Conservation (phyloP, 2,329 filamentous ascomycete species). For the Ophiostoma quercus region DNA sequence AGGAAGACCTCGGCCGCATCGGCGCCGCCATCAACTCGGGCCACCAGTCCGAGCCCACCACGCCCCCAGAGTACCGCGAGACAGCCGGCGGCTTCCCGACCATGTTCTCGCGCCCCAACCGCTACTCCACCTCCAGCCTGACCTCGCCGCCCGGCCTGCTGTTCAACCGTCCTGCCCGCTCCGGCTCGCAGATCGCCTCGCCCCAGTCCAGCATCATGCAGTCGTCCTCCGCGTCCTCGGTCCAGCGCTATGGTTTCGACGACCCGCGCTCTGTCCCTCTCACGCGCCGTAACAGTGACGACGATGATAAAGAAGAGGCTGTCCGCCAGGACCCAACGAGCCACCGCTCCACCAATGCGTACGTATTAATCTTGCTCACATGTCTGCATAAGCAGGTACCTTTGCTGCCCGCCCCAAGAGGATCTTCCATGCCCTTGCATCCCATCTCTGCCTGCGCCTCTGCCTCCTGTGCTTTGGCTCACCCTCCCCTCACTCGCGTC, state of each 20-base stretch:
- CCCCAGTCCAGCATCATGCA: conserved; percentile 62
- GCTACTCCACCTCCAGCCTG: conserved; percentile 84
- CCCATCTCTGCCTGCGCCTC: background rate
- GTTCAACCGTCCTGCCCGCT: conserved; percentile 67
- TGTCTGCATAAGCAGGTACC: background rate
- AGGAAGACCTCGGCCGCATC: conserved; percentile 63
- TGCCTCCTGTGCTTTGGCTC: background rate
- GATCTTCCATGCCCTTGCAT: background rate
- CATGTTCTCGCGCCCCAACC: conserved; percentile 75
- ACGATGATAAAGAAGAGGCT: conserved; percentile 77
- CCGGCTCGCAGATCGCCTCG: conserved; percentile 74
- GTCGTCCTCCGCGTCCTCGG: conserved; percentile 14
- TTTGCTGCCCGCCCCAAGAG: background rate
- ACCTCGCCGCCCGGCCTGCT: conserved; percentile 68
- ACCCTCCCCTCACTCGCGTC: background rate
- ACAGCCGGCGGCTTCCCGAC: conserved; percentile 64
- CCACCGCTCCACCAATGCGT: conserved; percentile 71
- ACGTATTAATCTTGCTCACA: conserved; percentile 44
- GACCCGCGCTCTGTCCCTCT: conserved; percentile 77
- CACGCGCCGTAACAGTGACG: conserved; percentile 85
- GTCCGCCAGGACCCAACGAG: conserved; percentile 64
- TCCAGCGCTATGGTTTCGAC: conserved; percentile 50
- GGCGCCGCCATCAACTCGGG: conserved; percentile 49
- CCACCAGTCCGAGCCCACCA: conserved; percentile 90
- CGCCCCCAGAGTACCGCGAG: conserved; percentile 87